Evolutionary conservation across 352 stramenopile genomes (phyloP), one percentile per base, ranked within the genome.

Genomic region (Blastocystis sp.): DNA sequence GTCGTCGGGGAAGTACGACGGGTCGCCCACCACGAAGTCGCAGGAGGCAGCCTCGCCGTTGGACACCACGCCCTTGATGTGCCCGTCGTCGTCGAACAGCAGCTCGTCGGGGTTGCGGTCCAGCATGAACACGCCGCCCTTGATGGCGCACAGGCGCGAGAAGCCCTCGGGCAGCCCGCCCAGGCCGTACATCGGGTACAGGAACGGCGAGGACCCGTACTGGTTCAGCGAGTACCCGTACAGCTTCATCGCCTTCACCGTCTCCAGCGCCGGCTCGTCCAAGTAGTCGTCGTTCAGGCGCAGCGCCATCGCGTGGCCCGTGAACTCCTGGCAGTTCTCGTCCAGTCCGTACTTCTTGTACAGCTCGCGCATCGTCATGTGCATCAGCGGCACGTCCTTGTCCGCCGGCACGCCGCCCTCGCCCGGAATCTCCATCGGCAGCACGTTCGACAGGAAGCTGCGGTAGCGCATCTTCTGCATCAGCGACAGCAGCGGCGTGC

Each of bases 401-500:
- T 89, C 84, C 19, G 69, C 65, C 28, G 81, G 67, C 23, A 90
- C 88, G 38, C 69, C 81, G 41, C 89, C 89, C 66, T 90, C 89
- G 38, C 82, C 87, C 10, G 88, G 67, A 67, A 90, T 90, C 38
- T 90, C 40, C 40, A 90, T 90, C 21, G 21, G 7, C n/a, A 90
- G 41, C 40, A 99, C 93, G 92, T 96, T 99, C 89, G 98, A 94
- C 81, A 99, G 92, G 90, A 99, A 98, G 81, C 96, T 98, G 87
- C 96, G 95, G 91, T 99, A 98, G 89, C 96, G 96, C 90, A 96
- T 95, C 92, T 99, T 99, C 92, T 99, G 96, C 89, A 99, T 99
- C 82, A 99, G 95, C 61, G 95, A 95, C 94, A 99, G 98, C 70
- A 99, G 93, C 79, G 95, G 95, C 84, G 94, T 96, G 78, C 92